These are phyloP conservation scores for Ceratocystis smalleyi DNA, from an alignment of 2,329 filamentous ascomycete species.

Conservation along the genomic window DNA sequence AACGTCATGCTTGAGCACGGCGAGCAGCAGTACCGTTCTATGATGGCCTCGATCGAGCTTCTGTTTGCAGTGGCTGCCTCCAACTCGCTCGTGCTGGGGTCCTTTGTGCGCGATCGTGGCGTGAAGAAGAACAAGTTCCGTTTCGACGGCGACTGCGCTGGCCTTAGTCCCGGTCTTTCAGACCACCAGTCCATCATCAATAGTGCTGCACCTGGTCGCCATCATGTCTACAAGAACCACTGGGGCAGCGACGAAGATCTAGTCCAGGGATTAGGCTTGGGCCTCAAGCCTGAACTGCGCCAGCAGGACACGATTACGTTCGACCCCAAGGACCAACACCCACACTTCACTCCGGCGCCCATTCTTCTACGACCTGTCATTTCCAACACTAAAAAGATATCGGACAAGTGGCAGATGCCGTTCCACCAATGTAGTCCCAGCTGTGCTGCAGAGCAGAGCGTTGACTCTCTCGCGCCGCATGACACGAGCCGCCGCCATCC, in stretches of 20 bases:
- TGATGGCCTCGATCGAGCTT: slow-evolving; percentile 80
- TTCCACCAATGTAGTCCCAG: slow-evolving; percentile 24
- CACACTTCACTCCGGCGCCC: slow-evolving; percentile 26
- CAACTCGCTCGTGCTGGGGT: slow-evolving; percentile 79
- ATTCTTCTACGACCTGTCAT: neutral
- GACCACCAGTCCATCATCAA: slow-evolving; percentile 15
- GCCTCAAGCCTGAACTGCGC: slow-evolving; percentile 40
- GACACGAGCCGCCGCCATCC: slow-evolving; percentile 20
- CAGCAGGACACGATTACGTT: slow-evolving; percentile 18
- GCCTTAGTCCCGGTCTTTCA: neutral
- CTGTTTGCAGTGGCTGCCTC: slow-evolving; percentile 75
- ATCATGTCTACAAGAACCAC: slow-evolving; percentile 33
- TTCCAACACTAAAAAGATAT: slow-evolving; percentile 19
- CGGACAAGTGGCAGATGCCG: slow-evolving; percentile 35
- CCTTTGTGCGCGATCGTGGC: slow-evolving; percentile 80
- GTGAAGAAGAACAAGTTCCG: slow-evolving; percentile 79
- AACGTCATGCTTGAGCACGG: slow-evolving; percentile 56
- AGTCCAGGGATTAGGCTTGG: slow-evolving; percentile 62
- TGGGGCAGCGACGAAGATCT: slow-evolving; percentile 90
- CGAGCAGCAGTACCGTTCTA: slow-evolving; percentile 70
- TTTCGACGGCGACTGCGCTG: slow-evolving; percentile 20
- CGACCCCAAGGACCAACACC: slow-evolving; percentile 21
- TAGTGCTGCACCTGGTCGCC: slow-evolving; percentile 29
- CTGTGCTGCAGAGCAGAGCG: slow-evolving; percentile 27
- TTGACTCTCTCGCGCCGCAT: slow-evolving; percentile 29